Conservation (phyloP, 2,329 filamentous ascomycete species). For the Diaporthe citriasiana region DNA sequence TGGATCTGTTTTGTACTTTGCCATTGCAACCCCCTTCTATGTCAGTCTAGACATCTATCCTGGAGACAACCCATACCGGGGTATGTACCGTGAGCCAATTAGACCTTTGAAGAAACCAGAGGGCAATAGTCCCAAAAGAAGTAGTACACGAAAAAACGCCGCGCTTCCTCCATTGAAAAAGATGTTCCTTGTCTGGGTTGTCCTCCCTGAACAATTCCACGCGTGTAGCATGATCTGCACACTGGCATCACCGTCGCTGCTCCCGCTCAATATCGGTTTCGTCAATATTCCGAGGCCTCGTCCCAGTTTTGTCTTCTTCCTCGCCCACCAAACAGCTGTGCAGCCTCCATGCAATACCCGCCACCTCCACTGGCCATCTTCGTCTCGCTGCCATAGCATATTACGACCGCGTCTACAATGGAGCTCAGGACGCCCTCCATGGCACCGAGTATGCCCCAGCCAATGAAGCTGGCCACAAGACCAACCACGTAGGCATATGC, state of each 20-base stretch:
- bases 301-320: slow-evolving; percentile 43
- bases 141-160: slow-evolving; percentile 35
- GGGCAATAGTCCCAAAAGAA: not conserved
- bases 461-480: slow-evolving; percentile 91
- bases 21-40: slow-evolving; percentile 35
- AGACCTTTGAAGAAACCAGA: not conserved
- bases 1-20: not conserved
- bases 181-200: not conserved
- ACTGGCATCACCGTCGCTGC: not conserved
- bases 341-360: slow-evolving; percentile 92
- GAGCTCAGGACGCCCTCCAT: slow-evolving; percentile 91
- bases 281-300: slow-evolving; percentile 37
- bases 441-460: slow-evolving; percentile 91
- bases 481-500: slow-evolving; percentile 96
- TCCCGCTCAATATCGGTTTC: not conserved
- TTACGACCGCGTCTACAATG: slow-evolving; percentile 88
- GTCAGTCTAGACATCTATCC: slow-evolving; percentile 38
- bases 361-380: slow-evolving; percentile 76
- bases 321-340: slow-evolving; percentile 83
- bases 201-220: not conserved
- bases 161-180: slow-evolving; percentile 40
- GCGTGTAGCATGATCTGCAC: not conserved
- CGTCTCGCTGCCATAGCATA: slow-evolving; percentile 95
- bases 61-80: slow-evolving; percentile 7
- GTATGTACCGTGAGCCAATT: slow-evolving; percentile 26